Conservation (phyloP, 2,329 filamentous ascomycete species). For the Aureobasidium uvarum region DNA sequence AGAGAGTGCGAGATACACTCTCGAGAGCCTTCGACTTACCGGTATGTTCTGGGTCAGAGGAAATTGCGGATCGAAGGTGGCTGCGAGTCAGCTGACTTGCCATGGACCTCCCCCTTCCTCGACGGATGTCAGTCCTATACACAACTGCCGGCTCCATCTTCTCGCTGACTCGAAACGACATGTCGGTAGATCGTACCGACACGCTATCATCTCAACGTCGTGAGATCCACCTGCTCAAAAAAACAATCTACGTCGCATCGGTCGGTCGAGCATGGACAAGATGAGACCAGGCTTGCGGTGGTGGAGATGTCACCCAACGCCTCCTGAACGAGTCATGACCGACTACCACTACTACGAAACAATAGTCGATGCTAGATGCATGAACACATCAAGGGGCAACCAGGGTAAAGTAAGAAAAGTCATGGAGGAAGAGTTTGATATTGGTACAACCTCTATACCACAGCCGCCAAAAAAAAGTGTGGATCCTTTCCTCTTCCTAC, state of each 20-base stretch:
- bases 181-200: background rate
- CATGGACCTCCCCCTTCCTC: too few species aligned
- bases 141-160: background rate
- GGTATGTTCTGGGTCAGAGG: too few species aligned
- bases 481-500: background rate
- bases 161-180: background rate
- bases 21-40: too few species aligned
- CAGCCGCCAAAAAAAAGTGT: background rate
- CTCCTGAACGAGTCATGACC: slow-evolving; percentile 2
- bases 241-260: background rate
- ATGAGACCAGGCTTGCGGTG: background rate
- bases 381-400: background rate
- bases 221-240: background rate
- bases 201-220: background rate
- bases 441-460: background rate
- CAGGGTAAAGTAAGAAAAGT: background rate
- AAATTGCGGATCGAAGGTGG: too few species aligned
- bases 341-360: background rate
- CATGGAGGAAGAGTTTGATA: background rate
- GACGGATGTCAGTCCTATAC: too few species aligned
- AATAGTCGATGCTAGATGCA: background rate
- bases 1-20: too few species aligned
- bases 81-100: too few species aligned
- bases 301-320: background rate
- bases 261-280: background rate